Percentiles rank a stretch among this genome's conserved stretches.
Evolutionary conservation across 2,329 filamentous ascomycete genomes (phyloP).

Genomic region (Teratosphaeria nubilosa): DNA sequence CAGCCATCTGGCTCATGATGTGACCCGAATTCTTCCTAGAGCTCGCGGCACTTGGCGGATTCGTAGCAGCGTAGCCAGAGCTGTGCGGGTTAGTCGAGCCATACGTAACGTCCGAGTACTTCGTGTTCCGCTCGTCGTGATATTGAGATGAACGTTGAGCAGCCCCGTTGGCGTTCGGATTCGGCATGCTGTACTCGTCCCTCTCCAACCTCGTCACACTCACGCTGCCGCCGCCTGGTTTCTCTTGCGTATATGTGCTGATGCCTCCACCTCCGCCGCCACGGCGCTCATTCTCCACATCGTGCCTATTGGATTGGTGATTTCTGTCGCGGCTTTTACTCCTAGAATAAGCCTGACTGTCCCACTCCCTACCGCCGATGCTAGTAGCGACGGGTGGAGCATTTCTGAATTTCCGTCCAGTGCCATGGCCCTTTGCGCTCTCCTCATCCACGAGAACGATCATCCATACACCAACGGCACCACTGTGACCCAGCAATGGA

Average conservation of each 20-base stretch:
- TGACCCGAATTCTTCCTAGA: not conserved
- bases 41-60: not conserved
- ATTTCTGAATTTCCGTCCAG: constrained; percentile 22
- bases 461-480: constrained; percentile 68
- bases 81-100: not conserved
- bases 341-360: constrained; percentile 3
- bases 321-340: constrained; percentile 5
- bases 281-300: constrained; percentile 12
- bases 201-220: not conserved
- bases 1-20: not conserved
- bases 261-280: not conserved
- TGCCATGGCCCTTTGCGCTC: not conserved
- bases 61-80: not conserved
- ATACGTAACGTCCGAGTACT: not conserved
- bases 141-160: not conserved
- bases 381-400: constrained; percentile 25
- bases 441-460: constrained; percentile 59
- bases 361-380: constrained; percentile 27
- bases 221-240: not conserved
- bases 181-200: not conserved
- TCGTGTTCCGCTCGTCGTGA: not conserved
- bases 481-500: constrained; percentile 56
- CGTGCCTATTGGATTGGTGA: constrained; percentile 12
- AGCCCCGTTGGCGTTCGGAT: not conserved
- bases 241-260: not conserved